Conservation (phyloP, 2,329 filamentous ascomycete genomes). For the Trichophyton schoenleinii region DNA sequence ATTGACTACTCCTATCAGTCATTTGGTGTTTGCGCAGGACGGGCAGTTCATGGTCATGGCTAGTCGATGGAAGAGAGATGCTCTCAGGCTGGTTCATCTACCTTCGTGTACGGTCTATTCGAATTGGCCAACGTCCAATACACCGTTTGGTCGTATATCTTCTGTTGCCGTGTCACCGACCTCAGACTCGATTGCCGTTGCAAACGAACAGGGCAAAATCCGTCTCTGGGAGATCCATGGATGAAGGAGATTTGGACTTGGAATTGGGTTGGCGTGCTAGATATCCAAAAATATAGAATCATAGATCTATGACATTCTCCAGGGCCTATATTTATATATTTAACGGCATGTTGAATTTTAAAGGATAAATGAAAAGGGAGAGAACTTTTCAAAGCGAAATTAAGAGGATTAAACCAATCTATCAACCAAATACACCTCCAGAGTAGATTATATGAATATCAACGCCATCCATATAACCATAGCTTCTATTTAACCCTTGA, state of each 20-base stretch:
- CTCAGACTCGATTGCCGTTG: constrained; percentile 65
- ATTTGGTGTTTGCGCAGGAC: constrained; percentile 71
- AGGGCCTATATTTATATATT: neutral
- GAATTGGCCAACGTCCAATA: constrained; percentile 91
- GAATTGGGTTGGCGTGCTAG: neutral
- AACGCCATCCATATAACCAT: neutral
- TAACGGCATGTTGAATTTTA: neutral
- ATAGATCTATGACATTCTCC: neutral
- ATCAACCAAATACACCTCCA: neutral
- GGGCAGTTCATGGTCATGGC: constrained; percentile 81
- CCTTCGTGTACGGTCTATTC: constrained; percentile 87
- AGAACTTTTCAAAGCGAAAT: neutral
- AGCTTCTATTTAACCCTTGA: neutral
- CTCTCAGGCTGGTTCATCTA: constrained; percentile 74
- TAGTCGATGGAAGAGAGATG: constrained; percentile 77
- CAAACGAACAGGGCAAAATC: constrained; percentile 79
- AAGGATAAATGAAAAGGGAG: neutral
- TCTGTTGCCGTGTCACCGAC: constrained; percentile 54
- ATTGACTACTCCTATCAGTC: constrained; percentile 71
- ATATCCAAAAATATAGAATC: neutral
- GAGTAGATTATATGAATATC: neutral
- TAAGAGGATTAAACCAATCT: neutral
- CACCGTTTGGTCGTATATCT: constrained; percentile 73
- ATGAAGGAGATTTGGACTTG: constrained; percentile 26
- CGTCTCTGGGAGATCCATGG: constrained; percentile 77